Percentiles rank a stretch among this genome's conserved stretches.
Evolutionary conservation across 169 alveolate species (phyloP).

Genomic region (Eimeria necatrix): DNA sequence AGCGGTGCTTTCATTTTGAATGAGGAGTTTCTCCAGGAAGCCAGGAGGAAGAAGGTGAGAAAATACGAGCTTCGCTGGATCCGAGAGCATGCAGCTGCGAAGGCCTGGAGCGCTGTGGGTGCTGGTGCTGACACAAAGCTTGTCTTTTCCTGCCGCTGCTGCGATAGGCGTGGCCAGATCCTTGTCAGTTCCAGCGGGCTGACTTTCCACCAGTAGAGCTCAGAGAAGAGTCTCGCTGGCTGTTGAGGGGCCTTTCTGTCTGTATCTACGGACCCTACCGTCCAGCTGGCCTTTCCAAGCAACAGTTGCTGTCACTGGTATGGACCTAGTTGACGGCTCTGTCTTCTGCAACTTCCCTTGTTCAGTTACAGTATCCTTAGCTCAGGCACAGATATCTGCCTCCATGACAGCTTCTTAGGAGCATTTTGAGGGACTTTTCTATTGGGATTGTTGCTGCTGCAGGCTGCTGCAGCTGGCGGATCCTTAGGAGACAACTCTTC

Average conservation of each 20-base stretch:
- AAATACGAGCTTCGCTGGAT: not conserved
- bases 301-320: constrained; percentile 67
- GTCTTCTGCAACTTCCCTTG: not conserved
- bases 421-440: not conserved
- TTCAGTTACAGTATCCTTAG: not conserved
- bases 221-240: constrained; percentile 51
- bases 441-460: constrained; percentile 18
- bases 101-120: not conserved
- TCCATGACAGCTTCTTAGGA: not conserved
- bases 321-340: not conserved
- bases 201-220: constrained; percentile 57
- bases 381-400: not conserved
- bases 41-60: constrained; percentile 47
- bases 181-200: constrained; percentile 64
- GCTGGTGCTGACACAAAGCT: not conserved
- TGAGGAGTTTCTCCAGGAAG: constrained; percentile 61
- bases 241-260: constrained; percentile 44
- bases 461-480: constrained; percentile 68
- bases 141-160: not conserved
- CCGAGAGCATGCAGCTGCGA: not conserved
- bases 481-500: constrained; percentile 48
- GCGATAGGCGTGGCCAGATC: constrained; percentile 75
- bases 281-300: constrained; percentile 64
- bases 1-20: constrained; percentile 45
- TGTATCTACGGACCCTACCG: constrained; percentile 66